Conservation (phyloP, 2,329 filamentous ascomycete species). For the Cercospora berteroae region DNA sequence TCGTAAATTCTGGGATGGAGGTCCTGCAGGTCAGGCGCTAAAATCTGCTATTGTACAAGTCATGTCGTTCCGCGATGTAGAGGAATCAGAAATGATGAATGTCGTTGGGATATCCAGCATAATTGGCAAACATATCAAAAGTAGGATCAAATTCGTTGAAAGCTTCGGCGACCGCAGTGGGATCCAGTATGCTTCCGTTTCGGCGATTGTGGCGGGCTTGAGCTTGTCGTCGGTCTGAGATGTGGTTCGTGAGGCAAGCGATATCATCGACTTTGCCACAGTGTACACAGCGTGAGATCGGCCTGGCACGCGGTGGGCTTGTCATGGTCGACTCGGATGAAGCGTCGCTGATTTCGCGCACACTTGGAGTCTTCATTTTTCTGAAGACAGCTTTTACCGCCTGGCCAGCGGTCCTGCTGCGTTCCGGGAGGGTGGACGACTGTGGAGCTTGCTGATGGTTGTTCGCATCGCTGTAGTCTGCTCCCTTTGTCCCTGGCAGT, state of each 20-base stretch:
- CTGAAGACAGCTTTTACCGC: not conserved
- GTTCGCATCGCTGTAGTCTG: not conserved
- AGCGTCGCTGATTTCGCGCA: not conserved
- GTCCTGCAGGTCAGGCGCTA: not conserved
- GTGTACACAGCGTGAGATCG: not conserved
- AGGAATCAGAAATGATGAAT: not conserved
- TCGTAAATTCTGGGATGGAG: not conserved
- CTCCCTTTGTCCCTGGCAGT: constrained; percentile 1
- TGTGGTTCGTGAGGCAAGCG: not conserved
- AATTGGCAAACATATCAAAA: not conserved
- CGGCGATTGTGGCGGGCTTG: not conserved
- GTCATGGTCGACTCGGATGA: not conserved
- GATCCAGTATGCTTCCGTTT: not conserved
- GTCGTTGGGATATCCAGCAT: not conserved
- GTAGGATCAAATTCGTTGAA: not conserved
- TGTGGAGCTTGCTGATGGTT: not conserved
- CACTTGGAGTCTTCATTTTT: not conserved
- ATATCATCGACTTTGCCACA: not conserved
- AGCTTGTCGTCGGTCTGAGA: not conserved
- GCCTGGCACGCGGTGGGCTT: not conserved
- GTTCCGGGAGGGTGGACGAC: not conserved
- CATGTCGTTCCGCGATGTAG: not conserved
- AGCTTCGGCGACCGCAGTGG: not conserved
- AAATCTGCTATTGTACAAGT: not conserved
- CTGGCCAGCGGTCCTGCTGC: not conserved